These are phyloP conservation scores for Dioscorea dumetorum DNA, from an alignment of 106 monocot species.

Conservation along the genomic window DNA sequence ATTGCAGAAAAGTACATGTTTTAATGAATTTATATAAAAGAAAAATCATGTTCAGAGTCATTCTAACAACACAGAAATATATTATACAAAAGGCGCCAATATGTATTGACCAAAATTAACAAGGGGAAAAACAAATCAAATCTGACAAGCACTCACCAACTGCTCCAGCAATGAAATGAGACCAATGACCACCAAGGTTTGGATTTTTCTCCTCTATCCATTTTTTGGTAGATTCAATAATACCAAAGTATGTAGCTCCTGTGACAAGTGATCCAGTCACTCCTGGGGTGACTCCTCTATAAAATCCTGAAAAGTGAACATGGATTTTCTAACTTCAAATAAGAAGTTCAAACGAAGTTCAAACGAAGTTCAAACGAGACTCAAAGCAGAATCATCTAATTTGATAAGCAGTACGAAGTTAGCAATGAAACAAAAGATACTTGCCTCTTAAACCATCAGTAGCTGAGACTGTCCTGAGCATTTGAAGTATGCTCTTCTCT, in stretches of 20 bases:
- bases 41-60: no score
- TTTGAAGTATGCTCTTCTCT: slow-evolving; percentile 83
- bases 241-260: slow-evolving; percentile 95
- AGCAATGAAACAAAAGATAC: not conserved
- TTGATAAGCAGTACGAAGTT: not conserved
- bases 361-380: no score
- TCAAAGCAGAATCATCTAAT: not conserved
- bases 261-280: slow-evolving; percentile 91
- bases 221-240: slow-evolving; percentile 90
- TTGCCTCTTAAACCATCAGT: slow-evolving; percentile 83
- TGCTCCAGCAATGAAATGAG: slow-evolving; percentile 94
- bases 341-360: no score
- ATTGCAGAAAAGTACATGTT: no score
- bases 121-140: no score
- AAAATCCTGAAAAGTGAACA: slow-evolving; percentile 56
- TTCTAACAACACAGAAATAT: no score
- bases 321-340: not conserved
- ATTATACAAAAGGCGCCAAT: no score
- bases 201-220: slow-evolving; percentile 84
- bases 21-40: no score
- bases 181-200: slow-evolving; percentile 77
- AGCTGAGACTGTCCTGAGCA: slow-evolving; percentile 65
- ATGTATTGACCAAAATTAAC: no score
- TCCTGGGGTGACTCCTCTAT: slow-evolving; percentile 78
- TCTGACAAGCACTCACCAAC: slow-evolving; percentile 53